Evolutionary conservation across 2,329 filamentous ascomycete genomes (phyloP).

Genomic region (Neonectria neomacrospora): DNA sequence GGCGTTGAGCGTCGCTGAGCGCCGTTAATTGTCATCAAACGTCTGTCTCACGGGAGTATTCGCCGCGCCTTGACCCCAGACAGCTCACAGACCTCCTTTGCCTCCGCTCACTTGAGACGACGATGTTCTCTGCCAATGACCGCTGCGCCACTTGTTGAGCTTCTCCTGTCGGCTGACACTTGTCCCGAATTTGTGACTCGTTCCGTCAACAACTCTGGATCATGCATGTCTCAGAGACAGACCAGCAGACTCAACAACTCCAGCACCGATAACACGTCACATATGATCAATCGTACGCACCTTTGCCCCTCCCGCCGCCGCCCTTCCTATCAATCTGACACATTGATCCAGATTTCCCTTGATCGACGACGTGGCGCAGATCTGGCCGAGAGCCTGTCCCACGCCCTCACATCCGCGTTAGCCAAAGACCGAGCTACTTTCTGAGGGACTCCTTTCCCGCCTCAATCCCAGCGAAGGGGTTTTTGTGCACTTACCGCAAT

Average conservation of each 20-base stretch:
- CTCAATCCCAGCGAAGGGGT: slow-evolving; percentile 14
- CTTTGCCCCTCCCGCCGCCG: slow-evolving; percentile 80
- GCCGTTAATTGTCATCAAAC: slow-evolving; percentile 14
- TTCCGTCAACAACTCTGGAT: not conserved
- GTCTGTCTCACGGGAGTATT: slow-evolving; percentile 41
- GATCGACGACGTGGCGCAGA: slow-evolving; percentile 85
- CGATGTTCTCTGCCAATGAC: not conserved
- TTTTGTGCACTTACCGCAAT: slow-evolving; percentile 39
- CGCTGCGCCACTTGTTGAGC: not conserved
- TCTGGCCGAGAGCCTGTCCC: slow-evolving; percentile 82
- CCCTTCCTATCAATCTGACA: slow-evolving; percentile 75
- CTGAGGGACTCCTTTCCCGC: not conserved
- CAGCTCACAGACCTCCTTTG: slow-evolving; percentile 3
- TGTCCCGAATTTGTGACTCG: slow-evolving; percentile 2
- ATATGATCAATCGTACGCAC: slow-evolving; percentile 55
- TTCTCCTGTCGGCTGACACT: slow-evolving; percentile 3
- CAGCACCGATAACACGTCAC: slow-evolving; percentile 1
- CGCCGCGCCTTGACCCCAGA: slow-evolving; percentile 24
- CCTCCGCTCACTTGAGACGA: slow-evolving; percentile 3
- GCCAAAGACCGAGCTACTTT: slow-evolving; percentile 11
- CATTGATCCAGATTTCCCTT: slow-evolving; percentile 84
- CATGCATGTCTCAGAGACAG: not conserved
- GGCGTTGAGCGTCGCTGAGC: not conserved
- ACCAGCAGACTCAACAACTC: not conserved
- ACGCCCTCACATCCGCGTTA: slow-evolving; percentile 16